These are phyloP conservation scores for Eucalyptus lansdowneana DNA, from an alignment of 345 rosid genomes.

Conservation along the genomic window DNA sequence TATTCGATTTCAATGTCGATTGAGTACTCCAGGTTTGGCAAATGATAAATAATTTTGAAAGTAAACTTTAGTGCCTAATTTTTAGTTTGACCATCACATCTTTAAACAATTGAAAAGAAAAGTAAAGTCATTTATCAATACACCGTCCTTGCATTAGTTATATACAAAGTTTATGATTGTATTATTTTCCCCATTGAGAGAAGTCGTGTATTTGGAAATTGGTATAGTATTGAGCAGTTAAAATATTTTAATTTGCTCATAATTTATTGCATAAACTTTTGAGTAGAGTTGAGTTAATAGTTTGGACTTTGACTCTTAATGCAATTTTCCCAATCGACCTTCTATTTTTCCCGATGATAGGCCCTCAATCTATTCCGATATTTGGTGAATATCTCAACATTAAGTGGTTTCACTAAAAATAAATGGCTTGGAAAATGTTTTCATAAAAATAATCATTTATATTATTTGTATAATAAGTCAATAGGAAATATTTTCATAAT, in stretches of 20 bases:
- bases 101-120: not conserved
- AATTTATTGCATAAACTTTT: not conserved
- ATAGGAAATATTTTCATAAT: not conserved
- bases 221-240: fast-evolving
- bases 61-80: not conserved
- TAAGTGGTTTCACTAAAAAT: no score
- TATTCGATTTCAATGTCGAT: not conserved
- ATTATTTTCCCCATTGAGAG: no score
- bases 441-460: not conserved
- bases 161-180: not conserved
- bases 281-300: fast-evolving
- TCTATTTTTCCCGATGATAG: not conserved
- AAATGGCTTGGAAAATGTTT: no score
- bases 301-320: not conserved
- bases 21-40: fast-evolving
- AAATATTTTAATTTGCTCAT: not conserved
- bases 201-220: not conserved
- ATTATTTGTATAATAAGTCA: not conserved
- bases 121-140: not conserved
- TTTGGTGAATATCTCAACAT: not conserved
- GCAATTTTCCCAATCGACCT: not conserved
- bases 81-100: not conserved
- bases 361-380: fast-evolving
- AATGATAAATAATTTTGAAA: not conserved
- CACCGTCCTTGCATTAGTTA: fast-evolving